Percentiles rank a stretch among this genome's conserved stretches.
Conservation (phyloP, 2,329 filamentous ascomycete species). For the Paecilomyces variotii region DNA sequence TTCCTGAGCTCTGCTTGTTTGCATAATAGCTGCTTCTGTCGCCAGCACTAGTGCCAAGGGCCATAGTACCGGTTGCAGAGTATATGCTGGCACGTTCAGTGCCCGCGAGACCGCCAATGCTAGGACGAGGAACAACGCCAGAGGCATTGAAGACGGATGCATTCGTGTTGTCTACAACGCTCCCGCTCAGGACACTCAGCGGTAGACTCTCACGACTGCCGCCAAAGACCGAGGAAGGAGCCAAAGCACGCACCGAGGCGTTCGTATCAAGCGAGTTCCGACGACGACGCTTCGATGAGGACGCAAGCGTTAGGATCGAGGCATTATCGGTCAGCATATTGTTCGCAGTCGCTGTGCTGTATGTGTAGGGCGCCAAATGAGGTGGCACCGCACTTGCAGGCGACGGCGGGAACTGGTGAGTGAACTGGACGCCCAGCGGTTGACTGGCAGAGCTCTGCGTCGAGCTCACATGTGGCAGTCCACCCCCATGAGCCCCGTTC, state of each 20-base stretch:
- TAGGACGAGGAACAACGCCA: slow-evolving; percentile 39
- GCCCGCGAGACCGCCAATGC: slow-evolving; percentile 47
- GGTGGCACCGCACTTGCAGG: slow-evolving; percentile 54
- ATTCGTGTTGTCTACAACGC: slow-evolving; percentile 38
- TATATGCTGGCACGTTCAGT: slow-evolving; percentile 62
- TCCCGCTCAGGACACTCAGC: slow-evolving; percentile 53
- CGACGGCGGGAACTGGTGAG: slow-evolving; percentile 53
- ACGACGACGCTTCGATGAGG: slow-evolving; percentile 55
- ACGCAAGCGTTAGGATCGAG: slow-evolving; percentile 57
- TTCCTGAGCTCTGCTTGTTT: slow-evolving; percentile 40
- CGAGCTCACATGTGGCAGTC: slow-evolving; percentile 25
- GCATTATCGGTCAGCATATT: slow-evolving; percentile 59
- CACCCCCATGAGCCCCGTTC: slow-evolving; percentile 17
- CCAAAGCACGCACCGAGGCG: slow-evolving; percentile 57
- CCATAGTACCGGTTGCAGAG: slow-evolving; percentile 61
- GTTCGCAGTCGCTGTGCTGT: slow-evolving; percentile 54
- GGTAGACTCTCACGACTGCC: slow-evolving; percentile 57
- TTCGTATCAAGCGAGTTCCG: slow-evolving; percentile 59
- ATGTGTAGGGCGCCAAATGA: slow-evolving; percentile 51
- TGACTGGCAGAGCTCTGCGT: slow-evolving; percentile 30
- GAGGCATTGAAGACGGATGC: slow-evolving; percentile 31
- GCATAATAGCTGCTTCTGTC: slow-evolving; percentile 79
- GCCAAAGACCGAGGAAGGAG: slow-evolving; percentile 57
- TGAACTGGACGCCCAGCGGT: slow-evolving; percentile 43
- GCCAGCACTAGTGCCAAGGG: slow-evolving; percentile 50